Evolutionary conservation across 805 yeast species (phyloP).

Genomic region (Myxozyma geophila): DNA sequence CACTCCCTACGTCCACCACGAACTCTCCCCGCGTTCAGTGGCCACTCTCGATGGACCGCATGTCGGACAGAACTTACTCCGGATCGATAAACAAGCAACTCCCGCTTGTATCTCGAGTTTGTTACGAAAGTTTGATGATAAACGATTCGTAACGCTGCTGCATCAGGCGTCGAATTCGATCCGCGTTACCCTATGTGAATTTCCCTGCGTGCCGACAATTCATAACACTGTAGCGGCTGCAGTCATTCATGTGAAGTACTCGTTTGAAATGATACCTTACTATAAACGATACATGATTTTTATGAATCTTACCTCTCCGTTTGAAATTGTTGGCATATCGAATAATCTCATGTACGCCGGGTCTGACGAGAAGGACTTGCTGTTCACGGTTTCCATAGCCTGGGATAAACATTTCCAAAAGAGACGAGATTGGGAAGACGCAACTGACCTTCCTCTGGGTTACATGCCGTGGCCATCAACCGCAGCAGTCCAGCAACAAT

Average conservation of each 20-base stretch:
- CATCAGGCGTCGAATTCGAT: slow-evolving; percentile 33
- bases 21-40: slow-evolving; percentile 6
- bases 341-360: slow-evolving; percentile 31
- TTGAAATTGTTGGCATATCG: slow-evolving; percentile 26
- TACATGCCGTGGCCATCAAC: neutral
- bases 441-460: slow-evolving; percentile 1
- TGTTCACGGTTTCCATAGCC: slow-evolving; percentile 26
- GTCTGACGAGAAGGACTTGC: slow-evolving; percentile 20
- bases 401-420: slow-evolving; percentile 28
- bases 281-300: slow-evolving; percentile 25
- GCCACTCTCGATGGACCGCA: slow-evolving; percentile 4
- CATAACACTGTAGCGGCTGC: slow-evolving; percentile 31
- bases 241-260: slow-evolving; percentile 28
- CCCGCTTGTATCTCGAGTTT: slow-evolving; percentile 14
- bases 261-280: slow-evolving; percentile 8
- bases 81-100: slow-evolving; percentile 11
- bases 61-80: neutral
- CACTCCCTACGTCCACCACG: slow-evolving; percentile 21
- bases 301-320: slow-evolving; percentile 33
- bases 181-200: slow-evolving; percentile 32
- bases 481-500: neutral
- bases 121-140: slow-evolving; percentile 2
- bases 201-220: slow-evolving; percentile 34
- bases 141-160: neutral
- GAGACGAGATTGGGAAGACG: slow-evolving; percentile 15